Base-by-base conservation (phyloP, 2,329 filamentous ascomycete genomes). In the Aspergillus intermedius region DNA sequence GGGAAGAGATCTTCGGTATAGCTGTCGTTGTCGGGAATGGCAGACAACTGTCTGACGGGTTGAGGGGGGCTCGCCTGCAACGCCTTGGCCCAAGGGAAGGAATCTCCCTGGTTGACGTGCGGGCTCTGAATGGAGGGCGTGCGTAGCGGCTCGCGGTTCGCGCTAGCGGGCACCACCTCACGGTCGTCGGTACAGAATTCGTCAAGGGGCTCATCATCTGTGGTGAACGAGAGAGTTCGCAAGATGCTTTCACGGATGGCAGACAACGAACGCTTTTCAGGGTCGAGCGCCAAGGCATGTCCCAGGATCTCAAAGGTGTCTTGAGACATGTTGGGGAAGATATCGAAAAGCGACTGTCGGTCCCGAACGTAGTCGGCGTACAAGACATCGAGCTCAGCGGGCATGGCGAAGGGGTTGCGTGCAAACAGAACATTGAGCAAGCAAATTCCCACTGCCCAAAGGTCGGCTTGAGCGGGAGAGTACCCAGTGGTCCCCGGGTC, bases 281-380 rank as follows among this genome's bases (percentile, higher is more conserved):
- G 93, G 65, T 98, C 91, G 58, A 98, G 74, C 60, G 88, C 88
- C 81, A 98, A 82, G 68, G 88, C 94, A 71, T 95, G 81, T 46
- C 85, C 83, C 69, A 98, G 83, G 57, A 98, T 88, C 70, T 96
- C 90, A 63, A 88, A 98, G 0, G 93, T 96, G 69, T 98, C 93
- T 69, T 95, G 89, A 44, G 91, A 97, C 91, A 98, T 95, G 69
- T 88, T 91, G 35, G 93, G 91, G 70, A 98, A 98, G 61, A 97
- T 88, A 68, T 98, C 93, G 67, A 98, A 98, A 49, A 98, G 81
- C 37, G 88, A 94, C 71, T 97, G 91, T 69, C 90, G 90, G 73
- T 98, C 91, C 50, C 87, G 84, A 45, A 86, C 87, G 67, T 94
- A 98, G 70, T 98, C 93, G 54, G 90, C 78, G 72, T 95, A 98